Conservation (phyloP, 768 basidiomycete genomes). For the Lentinus tigrinus region DNA sequence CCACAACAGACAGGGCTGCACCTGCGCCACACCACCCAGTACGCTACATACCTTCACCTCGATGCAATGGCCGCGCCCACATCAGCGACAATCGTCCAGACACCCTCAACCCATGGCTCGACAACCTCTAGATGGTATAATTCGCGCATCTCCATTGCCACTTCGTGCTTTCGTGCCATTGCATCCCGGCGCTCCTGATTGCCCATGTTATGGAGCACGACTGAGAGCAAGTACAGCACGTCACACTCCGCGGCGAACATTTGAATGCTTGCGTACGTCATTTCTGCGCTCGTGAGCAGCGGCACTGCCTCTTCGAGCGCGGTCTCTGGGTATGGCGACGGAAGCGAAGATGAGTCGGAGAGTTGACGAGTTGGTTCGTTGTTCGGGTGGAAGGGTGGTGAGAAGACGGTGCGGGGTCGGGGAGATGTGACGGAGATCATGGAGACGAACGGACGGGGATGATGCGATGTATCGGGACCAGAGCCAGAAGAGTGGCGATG, state of each 20-base stretch:
- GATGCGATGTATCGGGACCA: background rate
- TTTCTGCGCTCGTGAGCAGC: constrained; percentile 62
- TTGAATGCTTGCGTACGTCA: constrained; percentile 60
- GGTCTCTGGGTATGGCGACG: constrained; percentile 18
- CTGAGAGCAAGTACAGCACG: constrained; percentile 69
- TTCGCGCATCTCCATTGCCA: constrained; percentile 41
- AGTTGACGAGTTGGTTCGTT: constrained; percentile 1
- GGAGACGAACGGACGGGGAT: background rate
- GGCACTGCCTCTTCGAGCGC: constrained; percentile 55
- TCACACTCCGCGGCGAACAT: constrained; percentile 61
- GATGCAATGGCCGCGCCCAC: constrained; percentile 57
- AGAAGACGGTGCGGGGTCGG: background rate
- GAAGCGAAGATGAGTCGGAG: background rate
- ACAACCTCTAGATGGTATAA: constrained; percentile 42
- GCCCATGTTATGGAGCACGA: constrained; percentile 71
- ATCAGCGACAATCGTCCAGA: constrained; percentile 57
- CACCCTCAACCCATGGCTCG: constrained; percentile 52
- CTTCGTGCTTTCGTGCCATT: constrained; percentile 47
- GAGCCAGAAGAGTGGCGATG: background rate
- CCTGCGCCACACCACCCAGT: too few species aligned
- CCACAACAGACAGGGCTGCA: too few species aligned
- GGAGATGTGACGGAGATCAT: background rate
- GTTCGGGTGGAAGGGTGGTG: constrained; percentile 24
- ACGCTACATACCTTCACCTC: constrained; percentile 12
- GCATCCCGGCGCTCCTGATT: constrained; percentile 54